phyloP scores from a whole-genome alignment of 768 basidiomycete genomes.

The Lentinus tigrinus region DNA sequence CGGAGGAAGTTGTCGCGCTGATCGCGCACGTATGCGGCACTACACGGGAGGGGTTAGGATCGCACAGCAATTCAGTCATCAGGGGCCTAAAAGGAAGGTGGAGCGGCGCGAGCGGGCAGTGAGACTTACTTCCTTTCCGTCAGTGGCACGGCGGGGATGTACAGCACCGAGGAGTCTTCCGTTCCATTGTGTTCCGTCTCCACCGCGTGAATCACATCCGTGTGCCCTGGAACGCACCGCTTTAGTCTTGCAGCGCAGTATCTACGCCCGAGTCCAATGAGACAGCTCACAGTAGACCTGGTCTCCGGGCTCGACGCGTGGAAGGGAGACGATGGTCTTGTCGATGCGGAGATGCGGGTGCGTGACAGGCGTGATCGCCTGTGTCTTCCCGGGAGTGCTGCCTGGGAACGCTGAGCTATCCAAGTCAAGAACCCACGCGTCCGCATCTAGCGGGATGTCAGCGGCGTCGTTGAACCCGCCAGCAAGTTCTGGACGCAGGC shows the following conservation, averaged over 20 bases:
- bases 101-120: not conserved
- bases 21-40: slow-evolving; percentile 56
- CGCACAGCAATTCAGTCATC: not conserved
- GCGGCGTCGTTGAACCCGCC: slow-evolving; percentile 2
- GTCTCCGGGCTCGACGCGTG: slow-evolving; percentile 71
- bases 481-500: slow-evolving; percentile 36
- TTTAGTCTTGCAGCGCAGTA: not conserved
- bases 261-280: not conserved
- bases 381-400: slow-evolving; percentile 30
- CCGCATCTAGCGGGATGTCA: slow-evolving; percentile 20
- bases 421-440: slow-evolving; percentile 28
- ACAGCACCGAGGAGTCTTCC: slow-evolving; percentile 68
- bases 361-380: slow-evolving; percentile 45
- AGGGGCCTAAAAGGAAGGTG: not conserved
- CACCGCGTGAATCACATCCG: slow-evolving; percentile 46
- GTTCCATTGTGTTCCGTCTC: slow-evolving; percentile 52
- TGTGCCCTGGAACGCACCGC: slow-evolving; percentile 23
- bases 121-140: slow-evolving; percentile 47
- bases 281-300: slow-evolving; percentile 57
- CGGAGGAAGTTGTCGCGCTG: slow-evolving; percentile 62
- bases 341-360: slow-evolving; percentile 70
- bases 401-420: slow-evolving; percentile 28
- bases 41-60: slow-evolving; percentile 3
- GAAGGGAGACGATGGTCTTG: slow-evolving; percentile 63
- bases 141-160: slow-evolving; percentile 70